Percentiles rank a stretch among this genome's conserved stretches.
phyloP scores from a whole-genome alignment of 2,329 filamentous ascomycete genomes.

The Phyllosticta citriasiana region DNA sequence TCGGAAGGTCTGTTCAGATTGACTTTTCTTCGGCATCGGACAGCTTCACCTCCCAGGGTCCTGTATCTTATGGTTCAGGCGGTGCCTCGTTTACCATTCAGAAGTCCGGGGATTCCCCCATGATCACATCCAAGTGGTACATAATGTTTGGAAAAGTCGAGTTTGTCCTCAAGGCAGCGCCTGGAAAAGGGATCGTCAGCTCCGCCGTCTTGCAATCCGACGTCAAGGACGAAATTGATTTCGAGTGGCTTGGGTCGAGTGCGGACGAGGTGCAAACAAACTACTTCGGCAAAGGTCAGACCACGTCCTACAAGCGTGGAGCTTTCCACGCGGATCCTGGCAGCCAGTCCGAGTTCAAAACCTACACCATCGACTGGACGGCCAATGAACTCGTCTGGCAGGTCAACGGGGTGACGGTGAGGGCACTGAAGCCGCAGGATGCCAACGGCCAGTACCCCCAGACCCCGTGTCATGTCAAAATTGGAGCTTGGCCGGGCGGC shows the following conservation, averaged over 20 bases:
- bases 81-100: constrained; percentile 75
- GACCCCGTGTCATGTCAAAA: constrained; percentile 87
- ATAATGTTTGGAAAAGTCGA: constrained; percentile 98
- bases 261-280: constrained; percentile 79
- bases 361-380: constrained; percentile 89
- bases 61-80: constrained; percentile 61
- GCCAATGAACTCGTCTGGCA: constrained; percentile 75
- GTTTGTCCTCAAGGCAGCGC: constrained; percentile 72
- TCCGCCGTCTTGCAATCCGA: constrained; percentile 88
- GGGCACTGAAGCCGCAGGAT: constrained; percentile 60
- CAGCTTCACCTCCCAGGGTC: constrained; percentile 63
- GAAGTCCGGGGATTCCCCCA: constrained; percentile 70
- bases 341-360: constrained; percentile 70
- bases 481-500: constrained; percentile 87
- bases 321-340: constrained; percentile 60
- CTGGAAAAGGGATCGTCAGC: constrained; percentile 86
- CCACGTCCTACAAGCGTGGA: constrained; percentile 76
- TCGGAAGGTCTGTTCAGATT: constrained; percentile 72
- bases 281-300: constrained; percentile 91
- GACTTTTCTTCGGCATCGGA: constrained; percentile 73
- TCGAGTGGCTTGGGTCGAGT: constrained; percentile 85
- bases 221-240: constrained; percentile 88
- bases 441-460: constrained; percentile 80
- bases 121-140: constrained; percentile 85
- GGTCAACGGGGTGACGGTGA: constrained; percentile 66